A percentile compares a stretch with the other conserved stretches of the same genome.
Evolutionary conservation across 2,329 filamentous ascomycete species (phyloP).

Genomic region (Penicillium palitans): DNA sequence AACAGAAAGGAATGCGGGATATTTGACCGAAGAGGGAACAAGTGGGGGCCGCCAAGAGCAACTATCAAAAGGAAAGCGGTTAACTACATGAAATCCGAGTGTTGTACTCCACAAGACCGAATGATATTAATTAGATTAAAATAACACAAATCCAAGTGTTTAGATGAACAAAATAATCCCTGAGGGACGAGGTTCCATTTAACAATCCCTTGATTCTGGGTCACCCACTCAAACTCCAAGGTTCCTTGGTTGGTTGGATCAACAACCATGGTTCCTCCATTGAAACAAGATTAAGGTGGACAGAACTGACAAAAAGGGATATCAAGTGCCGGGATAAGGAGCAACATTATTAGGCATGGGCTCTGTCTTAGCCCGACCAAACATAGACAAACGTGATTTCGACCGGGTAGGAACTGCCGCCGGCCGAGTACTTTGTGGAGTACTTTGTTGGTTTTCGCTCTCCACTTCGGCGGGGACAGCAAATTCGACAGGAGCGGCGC

Average conservation of each 20-base stretch:
- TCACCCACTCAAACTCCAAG: neutral
- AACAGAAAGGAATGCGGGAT: neutral
- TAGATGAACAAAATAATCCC: neutral
- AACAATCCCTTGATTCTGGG: neutral
- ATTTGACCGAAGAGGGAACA: neutral
- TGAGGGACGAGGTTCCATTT: neutral
- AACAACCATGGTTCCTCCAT: neutral
- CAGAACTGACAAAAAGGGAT: neutral
- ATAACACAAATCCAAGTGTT: neutral
- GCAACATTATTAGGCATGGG: conserved; percentile 26
- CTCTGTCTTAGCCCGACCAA: conserved; percentile 27
- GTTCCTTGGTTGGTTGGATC: neutral
- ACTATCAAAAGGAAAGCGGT: conserved; percentile 3
- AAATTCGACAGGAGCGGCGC: conserved; percentile 27
- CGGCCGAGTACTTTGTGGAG: conserved; percentile 1
- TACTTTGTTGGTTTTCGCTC: conserved; percentile 6
- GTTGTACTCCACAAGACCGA: neutral
- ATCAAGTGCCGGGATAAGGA: conserved; percentile 41
- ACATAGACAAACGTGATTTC: conserved; percentile 35
- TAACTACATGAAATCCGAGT: neutral
- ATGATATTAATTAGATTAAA: neutral
- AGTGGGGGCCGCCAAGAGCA: neutral
- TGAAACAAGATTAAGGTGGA: neutral
- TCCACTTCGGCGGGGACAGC: conserved; percentile 14
- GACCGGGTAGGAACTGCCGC: conserved; percentile 29